Evolutionary conservation across 139 green algal genomes (phyloP), one percentile per base, ranked within the genome.

Genomic region (Chlamydomonas applanata): DNA sequence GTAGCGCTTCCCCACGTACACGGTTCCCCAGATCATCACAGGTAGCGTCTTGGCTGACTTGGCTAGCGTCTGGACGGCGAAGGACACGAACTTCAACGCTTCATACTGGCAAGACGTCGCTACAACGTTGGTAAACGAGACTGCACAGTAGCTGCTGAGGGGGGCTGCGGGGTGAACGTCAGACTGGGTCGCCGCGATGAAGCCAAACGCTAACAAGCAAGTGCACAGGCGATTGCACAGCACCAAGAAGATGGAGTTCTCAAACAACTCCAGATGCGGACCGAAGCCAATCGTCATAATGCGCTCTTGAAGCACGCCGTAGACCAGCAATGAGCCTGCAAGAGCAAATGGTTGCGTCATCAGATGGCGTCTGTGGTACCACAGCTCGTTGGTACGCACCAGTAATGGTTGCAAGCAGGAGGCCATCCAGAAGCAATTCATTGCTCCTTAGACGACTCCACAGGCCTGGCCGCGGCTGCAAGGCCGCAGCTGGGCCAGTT

Each of bases 61-160:
- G 54, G 86, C 88, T 64, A 96, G 81, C 0, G 93, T 97, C 75
- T 99, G 96, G 30, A 98, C 76, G 0, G 95, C 92, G 79, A 99
- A 99, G 35, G 88, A 93, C 1, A 99, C 90, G 84, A 97, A 95
- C 79, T 97, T 97, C 14, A 99, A 85, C 17, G 96, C 96, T 79
- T 99, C 96, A 59, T 98, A 91, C 82, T 98, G 94, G 79, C 93
- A 97, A 69, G 86, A 90, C 7, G 94, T 98, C 16, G 69, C 97
- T 90, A 64, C 85, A 11, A 98, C 92, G 72, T 98, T 98, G 72
- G 90, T 95, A 20, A 94, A 69, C 3, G 79, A 89, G 3, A 96
- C 87, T 13, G 73, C 75, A 0, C 82, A 81, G 79, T 96, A 96
- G 45, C 63, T 79, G 22, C 74, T 79, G 25, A 96, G 34, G 4